Base-by-base conservation (phyloP, 495 filamentous ascomycete species). In the Lasiosphaeria miniovina region DNA sequence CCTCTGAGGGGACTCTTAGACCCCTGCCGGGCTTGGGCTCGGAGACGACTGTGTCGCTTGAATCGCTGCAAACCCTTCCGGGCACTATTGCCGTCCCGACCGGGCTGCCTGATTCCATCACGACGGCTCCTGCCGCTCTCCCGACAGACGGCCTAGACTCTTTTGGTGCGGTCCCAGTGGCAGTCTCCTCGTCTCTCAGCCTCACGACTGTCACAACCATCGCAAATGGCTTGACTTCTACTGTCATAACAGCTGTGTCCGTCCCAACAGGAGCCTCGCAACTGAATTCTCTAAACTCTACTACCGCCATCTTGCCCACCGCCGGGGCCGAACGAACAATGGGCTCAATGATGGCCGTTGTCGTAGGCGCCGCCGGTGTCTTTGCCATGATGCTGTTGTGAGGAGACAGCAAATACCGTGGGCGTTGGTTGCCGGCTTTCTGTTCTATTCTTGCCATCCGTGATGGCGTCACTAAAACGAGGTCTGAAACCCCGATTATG, bases 351-450 rank as follows among this genome's bases (percentile, higher is more conserved):
- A 43, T 34, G 24, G 58, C 58, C 31, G 45, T 60, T n/a, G 43
- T 60, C 7, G 58, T 14, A 7, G 52, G 58, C 31, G 58, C 31
- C 4, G 58, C 31, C 17, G 52, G 58, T 3, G 31, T 56, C 41
- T 14, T 60, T 48, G 58, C 52, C 11, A 55, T 60, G 58, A 4
- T 60, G 3, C 36, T 60, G 33, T 15, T 60, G 6, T 60, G 41
- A 52, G 9, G 32, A 34, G 24, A 46, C 15, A 15, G 32, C 9
- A 11, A 48, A 24, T 24, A 24, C 24, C 2, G 24, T 24, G 24
- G 40, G 31, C 6, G 15, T 45, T 32, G 15, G 17, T 14, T 31
- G 14, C 8, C 7, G 46, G 6, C 7, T 34, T 33, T 40, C 34
- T 54, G 4, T 41, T 40, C 14, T 54, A 40, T 43, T 33, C 32